Base-by-base conservation (phyloP, 139 green algal genomes). In the Auxenochlorella protothecoides region DNA sequence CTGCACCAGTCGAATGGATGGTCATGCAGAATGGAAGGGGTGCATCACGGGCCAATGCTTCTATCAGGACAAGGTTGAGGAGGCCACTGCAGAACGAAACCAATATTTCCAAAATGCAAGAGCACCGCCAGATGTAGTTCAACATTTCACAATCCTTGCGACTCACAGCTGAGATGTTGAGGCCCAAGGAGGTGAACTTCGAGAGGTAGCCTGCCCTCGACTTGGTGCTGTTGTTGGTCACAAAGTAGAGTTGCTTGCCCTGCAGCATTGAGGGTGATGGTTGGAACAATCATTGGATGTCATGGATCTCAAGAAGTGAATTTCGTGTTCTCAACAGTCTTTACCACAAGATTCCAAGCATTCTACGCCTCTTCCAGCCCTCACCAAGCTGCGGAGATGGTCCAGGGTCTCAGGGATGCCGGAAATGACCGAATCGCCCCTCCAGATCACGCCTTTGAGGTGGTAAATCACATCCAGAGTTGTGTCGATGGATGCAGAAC, bases 221-320 rank as follows among this genome's bases (percentile, higher is more conserved):
- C 85, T 99, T 99, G 72, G 95, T 99, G 67, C 86, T 95, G 85
- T 99, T 99, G 89, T 99, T 99, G 69, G 95, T 99, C 15, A 99
- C 94, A 80, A 99, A 99, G 55, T 98, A 86, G 9, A 99, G 85
- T 71, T 88, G 89, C 88, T 99, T 99, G 74, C 93, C 95, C 89
- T 96, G 85, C 54, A 74, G 10, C 4, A 64, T 62, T 5, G 55
- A 74, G 6, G 27, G 27, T 44, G 27, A 44, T 44, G 27, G 27
- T 44, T 1, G 1, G 27, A 44, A 44, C 27, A 44, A 44, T 44
- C 27, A 64, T 27, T 53, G 13, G 12, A 52, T 7, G 15, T 7
- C 14, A 67, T 67, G 63, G 15, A 67, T 44, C 6, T 10, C 63
- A 3, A 16, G 63, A 16, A 67, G 15, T 67, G 27, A 44, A 44